phyloP scores from a whole-genome alignment of 2,329 filamentous ascomycete genomes.

The Xylariaceae sp. region DNA sequence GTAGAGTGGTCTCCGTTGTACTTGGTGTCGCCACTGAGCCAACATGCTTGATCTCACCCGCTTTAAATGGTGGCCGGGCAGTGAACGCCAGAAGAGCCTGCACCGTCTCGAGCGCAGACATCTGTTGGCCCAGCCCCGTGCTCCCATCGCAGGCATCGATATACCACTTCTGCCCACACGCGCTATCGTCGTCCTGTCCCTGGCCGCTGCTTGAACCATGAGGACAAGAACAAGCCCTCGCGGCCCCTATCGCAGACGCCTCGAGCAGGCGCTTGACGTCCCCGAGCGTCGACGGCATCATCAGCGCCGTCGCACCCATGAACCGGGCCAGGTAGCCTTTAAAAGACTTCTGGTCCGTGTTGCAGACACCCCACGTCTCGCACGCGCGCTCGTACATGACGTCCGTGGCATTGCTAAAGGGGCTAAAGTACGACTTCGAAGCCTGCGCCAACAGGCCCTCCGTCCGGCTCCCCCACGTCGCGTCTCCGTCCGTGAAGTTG shows the following conservation, averaged over 20 bases:
- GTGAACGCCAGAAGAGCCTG: conserved; percentile 50
- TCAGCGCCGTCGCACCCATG: conserved; percentile 52
- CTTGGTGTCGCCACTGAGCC: not conserved
- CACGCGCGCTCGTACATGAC: conserved; percentile 65
- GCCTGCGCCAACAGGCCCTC: conserved; percentile 47
- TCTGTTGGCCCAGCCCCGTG: conserved; percentile 56
- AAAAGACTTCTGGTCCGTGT: conserved; percentile 60
- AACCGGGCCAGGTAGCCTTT: conserved; percentile 63
- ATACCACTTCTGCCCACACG: conserved; percentile 62
- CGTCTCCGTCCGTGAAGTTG: conserved; percentile 49
- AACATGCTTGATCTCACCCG: conserved; percentile 44
- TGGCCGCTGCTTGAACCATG: too few relatives aligned
- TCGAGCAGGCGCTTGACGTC: conserved; percentile 45
- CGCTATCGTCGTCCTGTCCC: conserved; percentile 40
- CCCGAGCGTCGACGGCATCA: conserved; percentile 49
- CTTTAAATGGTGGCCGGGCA: conserved; percentile 41
- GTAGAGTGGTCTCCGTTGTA: not conserved
- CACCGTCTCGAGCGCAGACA: conserved; percentile 59
- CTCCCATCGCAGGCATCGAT: conserved; percentile 49
- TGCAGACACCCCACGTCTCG: conserved; percentile 52
- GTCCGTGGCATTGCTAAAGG: conserved; percentile 46
- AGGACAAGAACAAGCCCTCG: conserved; percentile 52
- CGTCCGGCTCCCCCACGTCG: conserved; percentile 50
- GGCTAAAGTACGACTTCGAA: conserved; percentile 44
- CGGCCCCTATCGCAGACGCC: conserved; percentile 51